A percentile compares a stretch with the other conserved stretches of the same genome.
phyloP scores from a whole-genome alignment of 73 alveolate species.

The Symbiodinium natans region DNA sequence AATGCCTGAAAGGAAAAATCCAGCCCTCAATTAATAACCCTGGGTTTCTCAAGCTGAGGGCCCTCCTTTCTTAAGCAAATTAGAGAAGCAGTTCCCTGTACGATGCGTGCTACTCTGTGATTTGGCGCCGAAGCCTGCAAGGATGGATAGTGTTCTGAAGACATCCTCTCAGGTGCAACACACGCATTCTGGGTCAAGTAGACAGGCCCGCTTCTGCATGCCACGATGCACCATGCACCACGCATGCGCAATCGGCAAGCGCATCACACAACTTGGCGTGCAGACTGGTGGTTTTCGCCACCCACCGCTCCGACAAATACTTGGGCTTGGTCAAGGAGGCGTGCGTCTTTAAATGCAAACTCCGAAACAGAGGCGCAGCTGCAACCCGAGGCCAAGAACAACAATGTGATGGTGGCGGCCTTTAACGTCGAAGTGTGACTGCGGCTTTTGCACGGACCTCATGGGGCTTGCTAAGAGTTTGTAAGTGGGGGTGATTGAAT shows the following conservation, averaged over 20 bases:
- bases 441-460: no score
- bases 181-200: conserved; percentile 53
- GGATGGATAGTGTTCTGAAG: background rate
- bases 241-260: no score
- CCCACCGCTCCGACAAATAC: conserved; percentile 71
- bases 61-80: background rate
- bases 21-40: no score
- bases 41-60: no score
- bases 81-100: background rate
- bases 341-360: background rate
- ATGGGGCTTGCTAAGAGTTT: no score
- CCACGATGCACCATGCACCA: no score
- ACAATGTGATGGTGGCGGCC: conserved; percentile 89
- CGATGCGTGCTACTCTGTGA: background rate
- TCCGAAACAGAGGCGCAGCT: no score
- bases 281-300: conserved; percentile 86
- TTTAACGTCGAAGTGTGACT: conserved; percentile 67
- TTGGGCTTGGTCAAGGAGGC: conserved; percentile 82
- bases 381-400: conserved; percentile 33
- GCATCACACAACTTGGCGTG: no score
- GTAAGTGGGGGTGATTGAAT: no score
- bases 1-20: no score
- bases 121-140: background rate
- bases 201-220: no score
- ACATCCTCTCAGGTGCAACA: conserved; percentile 35